Percentiles rank a stretch among this genome's conserved stretches.
Evolutionary conservation across 1,139 yeast species (phyloP).

Genomic region (Saccharomyces hybrid): DNA sequence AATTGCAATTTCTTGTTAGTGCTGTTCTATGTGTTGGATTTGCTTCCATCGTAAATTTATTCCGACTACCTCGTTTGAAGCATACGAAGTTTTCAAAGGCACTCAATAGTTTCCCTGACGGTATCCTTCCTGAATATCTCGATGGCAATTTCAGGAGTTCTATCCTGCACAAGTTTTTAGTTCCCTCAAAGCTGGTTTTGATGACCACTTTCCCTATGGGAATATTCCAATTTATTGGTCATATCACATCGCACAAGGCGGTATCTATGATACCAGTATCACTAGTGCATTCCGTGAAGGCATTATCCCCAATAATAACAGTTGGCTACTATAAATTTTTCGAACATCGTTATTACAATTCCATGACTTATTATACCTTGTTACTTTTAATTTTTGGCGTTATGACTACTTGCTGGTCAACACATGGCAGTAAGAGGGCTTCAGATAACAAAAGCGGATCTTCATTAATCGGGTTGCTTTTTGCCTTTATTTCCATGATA

Average conservation of each 20-base stretch:
- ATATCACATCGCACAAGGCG: constrained; percentile 81
- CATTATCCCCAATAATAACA: constrained; percentile 79
- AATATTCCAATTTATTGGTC: constrained; percentile 82
- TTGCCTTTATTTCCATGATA: constrained; percentile 73
- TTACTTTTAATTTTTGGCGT: constrained; percentile 76
- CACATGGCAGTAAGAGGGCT: constrained; percentile 21
- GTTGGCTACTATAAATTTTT: constrained; percentile 67
- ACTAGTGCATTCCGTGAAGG: constrained; percentile 84
- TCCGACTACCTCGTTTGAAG: constrained; percentile 16
- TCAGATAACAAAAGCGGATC: constrained; percentile 32
- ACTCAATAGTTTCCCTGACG: constrained; percentile 42
- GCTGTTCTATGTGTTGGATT: constrained; percentile 42
- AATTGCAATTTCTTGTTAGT: constrained; percentile 72
- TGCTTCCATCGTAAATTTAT: constrained; percentile 19
- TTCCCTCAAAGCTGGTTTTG: constrained; percentile 35
- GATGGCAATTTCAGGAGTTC: constrained; percentile 26
- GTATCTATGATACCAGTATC: constrained; percentile 85
- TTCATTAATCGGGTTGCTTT: constrained; percentile 55
- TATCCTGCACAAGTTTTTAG: constrained; percentile 25
- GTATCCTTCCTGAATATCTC: constrained; percentile 44
- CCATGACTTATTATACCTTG: constrained; percentile 67
- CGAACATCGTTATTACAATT: constrained; percentile 48
- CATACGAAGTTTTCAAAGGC: constrained; percentile 9
- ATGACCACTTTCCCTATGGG: constrained; percentile 87
- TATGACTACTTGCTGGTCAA: constrained; percentile 60